These are phyloP conservation scores for Gracilaria caudata DNA, from an alignment of 23 red algal species.

Conservation along the genomic window DNA sequence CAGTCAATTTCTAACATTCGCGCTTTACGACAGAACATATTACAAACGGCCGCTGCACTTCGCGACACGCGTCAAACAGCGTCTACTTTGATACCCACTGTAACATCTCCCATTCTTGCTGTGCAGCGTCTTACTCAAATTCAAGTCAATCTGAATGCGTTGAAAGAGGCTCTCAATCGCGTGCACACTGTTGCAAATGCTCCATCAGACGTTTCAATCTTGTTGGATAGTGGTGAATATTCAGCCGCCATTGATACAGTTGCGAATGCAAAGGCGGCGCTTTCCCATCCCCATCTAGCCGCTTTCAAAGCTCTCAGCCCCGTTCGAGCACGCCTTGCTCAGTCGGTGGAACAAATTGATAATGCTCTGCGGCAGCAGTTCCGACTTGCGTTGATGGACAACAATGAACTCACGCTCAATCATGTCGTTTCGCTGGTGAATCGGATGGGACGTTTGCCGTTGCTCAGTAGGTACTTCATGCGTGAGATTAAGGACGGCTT, in stretches of 20 bases:
- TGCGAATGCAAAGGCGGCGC: conserved; percentile 14
- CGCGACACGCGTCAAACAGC: conserved; percentile 39
- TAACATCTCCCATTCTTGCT: conserved; percentile 28
- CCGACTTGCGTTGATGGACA: conserved; percentile 25
- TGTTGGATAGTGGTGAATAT: conserved; percentile 39
- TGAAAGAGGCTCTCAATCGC: conserved; percentile 33
- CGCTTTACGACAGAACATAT: conserved; percentile 8
- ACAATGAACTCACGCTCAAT: conserved; percentile 33
- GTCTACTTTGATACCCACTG: conserved; percentile 12
- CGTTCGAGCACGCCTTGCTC: conserved; percentile 30
- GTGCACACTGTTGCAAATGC: conserved; percentile 37
- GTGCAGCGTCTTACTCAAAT: conserved; percentile 33
- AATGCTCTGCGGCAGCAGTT: conserved; percentile 45
- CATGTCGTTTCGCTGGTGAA: conserved; percentile 50
- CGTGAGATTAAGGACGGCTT: conserved; percentile 45
- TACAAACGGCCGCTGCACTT: conserved; percentile 25
- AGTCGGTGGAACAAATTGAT: conserved; percentile 57
- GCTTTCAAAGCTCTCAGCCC: conserved; percentile 21
- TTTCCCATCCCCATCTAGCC: conserved; percentile 21
- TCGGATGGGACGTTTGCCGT: conserved; percentile 39
- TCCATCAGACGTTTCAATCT: conserved; percentile 23
- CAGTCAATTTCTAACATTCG: conserved; percentile 32
- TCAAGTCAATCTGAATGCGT: conserved; percentile 32
- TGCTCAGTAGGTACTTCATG: conserved; percentile 59
- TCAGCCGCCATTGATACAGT: conserved; percentile 54